phyloP scores from a whole-genome alignment of 1,284 basidiomycete species.

The Rhodotorula glutinis region DNA sequence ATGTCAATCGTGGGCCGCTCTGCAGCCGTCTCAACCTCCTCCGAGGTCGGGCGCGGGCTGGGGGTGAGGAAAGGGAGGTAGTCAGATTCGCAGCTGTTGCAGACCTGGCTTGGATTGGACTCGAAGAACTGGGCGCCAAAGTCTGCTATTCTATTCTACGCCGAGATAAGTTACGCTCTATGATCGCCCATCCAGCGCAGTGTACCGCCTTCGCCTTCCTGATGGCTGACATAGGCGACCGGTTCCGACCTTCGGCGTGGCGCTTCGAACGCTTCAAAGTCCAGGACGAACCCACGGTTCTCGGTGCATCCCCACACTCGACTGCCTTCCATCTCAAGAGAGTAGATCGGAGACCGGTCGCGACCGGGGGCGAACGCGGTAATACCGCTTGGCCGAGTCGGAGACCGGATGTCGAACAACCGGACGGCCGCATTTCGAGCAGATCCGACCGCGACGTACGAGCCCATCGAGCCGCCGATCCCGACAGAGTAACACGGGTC shows the following conservation, averaged over 20 bases:
- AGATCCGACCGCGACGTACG: slow-evolving; percentile 13
- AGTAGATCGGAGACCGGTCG: slow-evolving; percentile 49
- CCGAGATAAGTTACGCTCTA: not conserved
- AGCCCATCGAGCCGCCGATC: slow-evolving; percentile 11
- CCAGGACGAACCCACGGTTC: slow-evolving; percentile 46
- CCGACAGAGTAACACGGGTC: slow-evolving; percentile 26
- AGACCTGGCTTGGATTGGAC: too few relatives aligned
- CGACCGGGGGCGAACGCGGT: slow-evolving; percentile 48
- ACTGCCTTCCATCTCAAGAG: slow-evolving; percentile 46
- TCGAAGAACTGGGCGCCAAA: too few relatives aligned
- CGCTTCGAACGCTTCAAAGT: slow-evolving; percentile 43
- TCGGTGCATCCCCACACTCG: slow-evolving; percentile 51
- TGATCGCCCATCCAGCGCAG: slow-evolving; percentile 11
- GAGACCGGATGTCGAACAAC: slow-evolving; percentile 25
- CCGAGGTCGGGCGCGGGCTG: too few relatives aligned
- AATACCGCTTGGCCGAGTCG: slow-evolving; percentile 34
- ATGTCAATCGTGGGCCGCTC: too few relatives aligned
- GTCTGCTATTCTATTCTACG: too few relatives aligned
- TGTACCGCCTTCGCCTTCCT: slow-evolving; percentile 11
- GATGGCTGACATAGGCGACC: slow-evolving; percentile 14
- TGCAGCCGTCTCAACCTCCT: too few relatives aligned
- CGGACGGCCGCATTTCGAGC: slow-evolving; percentile 26
- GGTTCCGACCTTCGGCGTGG: not conserved
- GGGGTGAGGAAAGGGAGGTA: too few relatives aligned
- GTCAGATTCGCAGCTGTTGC: too few relatives aligned